Conservation (phyloP, 108 stramenopile species). For the Chaetoceros tenuissimus region DNA sequence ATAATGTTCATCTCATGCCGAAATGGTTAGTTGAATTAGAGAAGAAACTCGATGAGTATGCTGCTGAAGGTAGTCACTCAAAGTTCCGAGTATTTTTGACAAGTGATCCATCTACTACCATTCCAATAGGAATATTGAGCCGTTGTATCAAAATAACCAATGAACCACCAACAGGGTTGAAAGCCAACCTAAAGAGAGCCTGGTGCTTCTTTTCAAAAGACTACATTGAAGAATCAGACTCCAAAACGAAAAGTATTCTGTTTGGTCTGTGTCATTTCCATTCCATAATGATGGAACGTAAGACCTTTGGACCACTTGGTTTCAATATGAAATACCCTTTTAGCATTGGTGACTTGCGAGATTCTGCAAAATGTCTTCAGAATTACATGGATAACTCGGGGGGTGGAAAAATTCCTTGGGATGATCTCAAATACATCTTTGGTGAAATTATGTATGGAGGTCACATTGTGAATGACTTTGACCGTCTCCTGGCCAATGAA, state of each 20-base stretch:
- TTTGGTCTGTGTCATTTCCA: slow-evolving; percentile 92
- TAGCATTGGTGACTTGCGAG: slow-evolving; percentile 82
- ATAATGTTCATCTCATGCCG: slow-evolving; percentile 92
- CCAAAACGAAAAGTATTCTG: slow-evolving; percentile 80
- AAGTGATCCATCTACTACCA: slow-evolving; percentile 69
- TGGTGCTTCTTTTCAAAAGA: slow-evolving; percentile 81
- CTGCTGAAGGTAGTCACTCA: slow-evolving; percentile 65
- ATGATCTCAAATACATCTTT: slow-evolving; percentile 87
- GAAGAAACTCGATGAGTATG: slow-evolving; percentile 85
- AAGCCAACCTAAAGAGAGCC: slow-evolving; percentile 89
- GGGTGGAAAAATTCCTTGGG: slow-evolving; percentile 88
- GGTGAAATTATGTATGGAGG: slow-evolving; percentile 95
- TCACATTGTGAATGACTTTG: slow-evolving; percentile 93
- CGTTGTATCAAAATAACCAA: slow-evolving; percentile 92
- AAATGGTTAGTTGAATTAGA: slow-evolving; percentile 82
- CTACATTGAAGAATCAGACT: slow-evolving; percentile 80
- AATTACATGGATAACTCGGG: slow-evolving; percentile 89
- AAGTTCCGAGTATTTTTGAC: slow-evolving; percentile 85
- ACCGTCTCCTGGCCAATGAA: slow-evolving; percentile 80
- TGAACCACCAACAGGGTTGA: slow-evolving; percentile 87
- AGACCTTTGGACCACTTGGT: slow-evolving; percentile 88
- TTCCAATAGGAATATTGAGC: slow-evolving; percentile 86
- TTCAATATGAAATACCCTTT: slow-evolving; percentile 95
- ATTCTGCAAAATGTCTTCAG: slow-evolving; percentile 73
- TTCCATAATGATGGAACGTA: slow-evolving; percentile 90